Evolutionary conservation across 208 protist genomes (phyloP).

Genomic region (Borovskyia barvae): DNA sequence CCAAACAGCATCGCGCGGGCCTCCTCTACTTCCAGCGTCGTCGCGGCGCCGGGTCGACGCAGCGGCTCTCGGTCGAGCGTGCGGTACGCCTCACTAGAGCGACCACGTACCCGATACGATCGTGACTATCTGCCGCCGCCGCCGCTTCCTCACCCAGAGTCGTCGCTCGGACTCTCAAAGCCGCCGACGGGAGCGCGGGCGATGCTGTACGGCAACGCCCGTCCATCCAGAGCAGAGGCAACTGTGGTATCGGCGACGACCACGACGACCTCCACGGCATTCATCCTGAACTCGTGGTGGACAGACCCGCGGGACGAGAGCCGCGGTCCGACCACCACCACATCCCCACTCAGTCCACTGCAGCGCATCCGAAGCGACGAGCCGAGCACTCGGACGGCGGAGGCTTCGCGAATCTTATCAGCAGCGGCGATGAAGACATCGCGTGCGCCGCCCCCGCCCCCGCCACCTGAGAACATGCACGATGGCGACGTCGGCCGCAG

Average conservation of each 20-base stretch:
- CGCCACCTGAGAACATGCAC: conserved; percentile 10
- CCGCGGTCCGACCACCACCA: too few relatives aligned
- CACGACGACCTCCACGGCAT: not conserved
- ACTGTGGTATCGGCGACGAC: too few relatives aligned
- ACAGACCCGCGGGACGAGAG: too few relatives aligned
- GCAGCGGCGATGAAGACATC: not conserved
- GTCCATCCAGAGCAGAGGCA: conserved; percentile 1
- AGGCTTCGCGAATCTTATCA: not conserved
- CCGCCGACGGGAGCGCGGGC: conserved; percentile 13
- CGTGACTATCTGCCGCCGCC: conserved; percentile 16
- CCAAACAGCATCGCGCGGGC: conserved; percentile 43
- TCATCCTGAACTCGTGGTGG: not conserved
- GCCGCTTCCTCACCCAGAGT: not conserved
- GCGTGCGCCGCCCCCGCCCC: conserved; percentile 4
- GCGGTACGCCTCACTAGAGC: conserved; percentile 9
- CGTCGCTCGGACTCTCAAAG: not conserved
- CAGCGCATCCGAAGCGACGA: not conserved
- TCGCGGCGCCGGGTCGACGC: not conserved
- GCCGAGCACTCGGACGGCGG: too few relatives aligned
- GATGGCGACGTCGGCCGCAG: conserved; percentile 17
- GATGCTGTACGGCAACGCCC: conserved; percentile 13
- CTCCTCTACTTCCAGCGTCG: conserved; percentile 37
- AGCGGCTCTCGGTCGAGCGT: not conserved
- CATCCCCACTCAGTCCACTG: not conserved
- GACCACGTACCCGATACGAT: conserved; percentile 6